Conservation (phyloP, 768 basidiomycete species). For the Termitomyces sp. region DNA sequence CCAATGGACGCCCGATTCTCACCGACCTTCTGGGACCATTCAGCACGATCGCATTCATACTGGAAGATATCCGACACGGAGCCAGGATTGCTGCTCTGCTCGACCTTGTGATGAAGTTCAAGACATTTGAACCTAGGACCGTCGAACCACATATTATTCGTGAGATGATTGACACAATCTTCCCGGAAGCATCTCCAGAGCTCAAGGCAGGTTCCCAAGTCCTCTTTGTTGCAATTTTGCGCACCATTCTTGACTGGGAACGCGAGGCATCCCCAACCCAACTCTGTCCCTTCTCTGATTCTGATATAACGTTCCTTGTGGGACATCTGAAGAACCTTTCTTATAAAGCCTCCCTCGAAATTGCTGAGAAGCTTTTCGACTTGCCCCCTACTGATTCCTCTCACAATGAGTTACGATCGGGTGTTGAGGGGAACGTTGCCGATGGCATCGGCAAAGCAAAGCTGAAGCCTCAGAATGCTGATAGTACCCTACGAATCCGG, state of each 20-base stretch:
- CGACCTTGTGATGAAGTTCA: constrained; percentile 1
- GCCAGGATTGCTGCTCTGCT: background rate
- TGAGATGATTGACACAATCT: background rate
- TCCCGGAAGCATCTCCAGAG: background rate
- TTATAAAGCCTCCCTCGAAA: background rate
- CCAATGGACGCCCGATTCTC: background rate
- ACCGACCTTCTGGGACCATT: constrained; percentile 1
- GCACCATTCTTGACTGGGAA: constrained; percentile 5
- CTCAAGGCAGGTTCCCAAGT: background rate
- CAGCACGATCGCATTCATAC: background rate
- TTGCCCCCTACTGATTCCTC: background rate
- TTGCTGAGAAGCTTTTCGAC: background rate
- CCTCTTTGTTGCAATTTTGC: background rate
- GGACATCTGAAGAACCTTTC: background rate
- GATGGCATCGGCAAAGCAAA: background rate
- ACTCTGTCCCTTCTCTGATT: constrained; percentile 2
- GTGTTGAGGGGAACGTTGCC: background rate
- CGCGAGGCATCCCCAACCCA: background rate
- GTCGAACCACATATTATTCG: background rate
- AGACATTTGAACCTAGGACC: background rate
- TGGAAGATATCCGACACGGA: constrained; percentile 1
- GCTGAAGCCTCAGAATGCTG: background rate
- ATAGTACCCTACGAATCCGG: background rate
- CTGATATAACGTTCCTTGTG: background rate
- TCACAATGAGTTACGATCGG: background rate